Evolutionary conservation across 228 moss, liverwort and hornwort genomes (phyloP).

Genomic region (Sphagnum fallax): DNA sequence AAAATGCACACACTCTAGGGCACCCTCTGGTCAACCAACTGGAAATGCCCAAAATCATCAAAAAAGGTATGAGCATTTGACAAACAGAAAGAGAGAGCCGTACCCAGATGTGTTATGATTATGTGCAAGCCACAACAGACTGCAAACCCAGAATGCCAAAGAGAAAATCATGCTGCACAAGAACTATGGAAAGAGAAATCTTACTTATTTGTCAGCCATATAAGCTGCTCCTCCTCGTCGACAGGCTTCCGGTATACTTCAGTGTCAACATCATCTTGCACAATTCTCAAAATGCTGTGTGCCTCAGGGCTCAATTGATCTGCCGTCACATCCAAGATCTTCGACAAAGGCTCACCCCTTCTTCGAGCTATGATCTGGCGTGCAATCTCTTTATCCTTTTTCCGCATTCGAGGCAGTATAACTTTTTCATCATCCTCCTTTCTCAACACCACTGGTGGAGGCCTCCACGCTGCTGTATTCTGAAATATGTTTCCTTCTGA

Average conservation of each 20-base stretch:
- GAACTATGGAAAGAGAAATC: conserved; percentile 4
- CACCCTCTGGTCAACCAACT: background rate
- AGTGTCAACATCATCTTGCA: conserved; percentile 40
- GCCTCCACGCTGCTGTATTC: background rate
- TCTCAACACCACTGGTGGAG: too few relatives aligned
- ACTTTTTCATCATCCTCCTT: background rate
- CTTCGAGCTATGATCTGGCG: conserved; percentile 19
- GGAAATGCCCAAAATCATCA: background rate
- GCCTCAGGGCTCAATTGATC: conserved; percentile 14
- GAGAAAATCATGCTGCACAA: background rate
- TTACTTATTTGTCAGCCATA: conserved; percentile 88
- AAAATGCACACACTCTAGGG: background rate
- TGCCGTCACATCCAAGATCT: conserved; percentile 20
- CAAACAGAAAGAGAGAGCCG: background rate
- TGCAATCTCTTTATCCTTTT: background rate
- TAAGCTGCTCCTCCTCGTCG: conserved; percentile 68
- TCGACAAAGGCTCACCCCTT: conserved; percentile 36
- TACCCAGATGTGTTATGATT: background rate
- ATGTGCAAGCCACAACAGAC: too few relatives aligned
- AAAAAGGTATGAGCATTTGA: background rate
- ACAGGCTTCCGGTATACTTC: conserved; percentile 45
- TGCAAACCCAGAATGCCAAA: background rate
- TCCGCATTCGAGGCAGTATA: background rate
- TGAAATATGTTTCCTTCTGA: conserved; percentile 1
- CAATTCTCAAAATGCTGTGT: conserved; percentile 13